Conservation (phyloP, 805 yeast species). For the Metschnikowia colocasiae region DNA sequence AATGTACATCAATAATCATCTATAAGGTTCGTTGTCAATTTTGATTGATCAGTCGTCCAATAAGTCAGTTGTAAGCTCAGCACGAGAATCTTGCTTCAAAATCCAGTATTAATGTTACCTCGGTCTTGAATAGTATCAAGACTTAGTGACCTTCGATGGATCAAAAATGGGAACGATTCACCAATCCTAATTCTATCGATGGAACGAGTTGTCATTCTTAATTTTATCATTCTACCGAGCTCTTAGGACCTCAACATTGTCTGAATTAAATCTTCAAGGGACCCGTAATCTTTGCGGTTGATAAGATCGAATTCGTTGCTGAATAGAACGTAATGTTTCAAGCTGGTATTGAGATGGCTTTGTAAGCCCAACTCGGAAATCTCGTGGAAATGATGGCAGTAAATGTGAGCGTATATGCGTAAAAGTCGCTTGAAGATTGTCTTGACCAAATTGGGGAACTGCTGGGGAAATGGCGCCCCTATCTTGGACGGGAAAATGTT, state of each 20-base stretch:
- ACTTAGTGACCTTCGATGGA: too few species aligned
- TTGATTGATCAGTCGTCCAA: too few species aligned
- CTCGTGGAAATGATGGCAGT: constrained; percentile 97
- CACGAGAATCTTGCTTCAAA: too few species aligned
- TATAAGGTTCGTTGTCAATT: too few species aligned
- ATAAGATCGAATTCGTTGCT: constrained; percentile 79
- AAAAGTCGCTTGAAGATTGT: constrained; percentile 89
- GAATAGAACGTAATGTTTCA: constrained; percentile 89
- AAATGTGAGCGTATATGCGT: constrained; percentile 94
- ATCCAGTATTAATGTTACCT: too few species aligned
- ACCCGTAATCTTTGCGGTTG: constrained; percentile 82
- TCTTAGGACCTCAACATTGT: constrained; percentile 49
- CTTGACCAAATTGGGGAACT: constrained; percentile 71
- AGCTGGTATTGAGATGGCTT: constrained; percentile 87
- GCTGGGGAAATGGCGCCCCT: constrained; percentile 89
- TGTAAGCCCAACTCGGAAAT: constrained; percentile 88
- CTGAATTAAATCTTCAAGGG: constrained; percentile 77
- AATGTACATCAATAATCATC: background rate
- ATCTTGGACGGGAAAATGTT: constrained; percentile 82
- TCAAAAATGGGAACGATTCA: too few species aligned
- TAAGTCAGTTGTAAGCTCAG: too few species aligned
- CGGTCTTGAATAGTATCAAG: too few species aligned
- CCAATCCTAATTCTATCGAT: too few species aligned
- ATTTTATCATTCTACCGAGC: too few species aligned
- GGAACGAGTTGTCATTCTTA: too few species aligned